Conservation (phyloP, 202 grass and related monocot species). For the Zizania palustris region DNA sequence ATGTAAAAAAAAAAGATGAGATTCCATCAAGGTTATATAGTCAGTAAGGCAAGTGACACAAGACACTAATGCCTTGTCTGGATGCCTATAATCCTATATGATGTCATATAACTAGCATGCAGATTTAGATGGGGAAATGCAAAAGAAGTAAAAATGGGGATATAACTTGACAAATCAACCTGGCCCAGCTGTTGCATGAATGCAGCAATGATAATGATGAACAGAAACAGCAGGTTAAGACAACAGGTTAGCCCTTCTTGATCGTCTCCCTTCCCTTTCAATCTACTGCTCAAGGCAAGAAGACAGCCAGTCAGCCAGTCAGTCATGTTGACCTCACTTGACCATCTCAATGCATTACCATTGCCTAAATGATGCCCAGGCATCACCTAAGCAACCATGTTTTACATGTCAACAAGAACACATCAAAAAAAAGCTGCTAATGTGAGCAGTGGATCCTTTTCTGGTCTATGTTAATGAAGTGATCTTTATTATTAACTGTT, state of each 20-base stretch:
- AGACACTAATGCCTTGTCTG: neutral
- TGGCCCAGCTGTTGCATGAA: neutral
- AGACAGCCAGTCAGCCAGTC: neutral
- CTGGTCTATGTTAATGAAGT: neutral
- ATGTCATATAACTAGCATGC: neutral
- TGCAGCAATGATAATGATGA: neutral
- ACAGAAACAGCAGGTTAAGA: neutral
- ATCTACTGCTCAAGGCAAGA: neutral
- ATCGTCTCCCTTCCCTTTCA: neutral
- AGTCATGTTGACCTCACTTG: neutral
- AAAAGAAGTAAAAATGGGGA: neutral
- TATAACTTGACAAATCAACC: neutral
- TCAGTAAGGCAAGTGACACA: neutral
- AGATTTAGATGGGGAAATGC: neutral
- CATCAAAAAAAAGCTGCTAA: neutral
- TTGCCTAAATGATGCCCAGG: neutral
- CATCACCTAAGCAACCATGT: neutral
- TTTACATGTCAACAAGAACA: neutral
- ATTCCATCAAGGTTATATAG: neutral
- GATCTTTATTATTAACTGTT: neutral
- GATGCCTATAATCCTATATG: neutral
- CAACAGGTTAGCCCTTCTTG: neutral
- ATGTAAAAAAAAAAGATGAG: too few relatives aligned
- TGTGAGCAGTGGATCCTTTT: neutral
- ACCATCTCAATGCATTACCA: neutral